phyloP scores from a whole-genome alignment of 106 monocot species.

The Posidonia australis region DNA sequence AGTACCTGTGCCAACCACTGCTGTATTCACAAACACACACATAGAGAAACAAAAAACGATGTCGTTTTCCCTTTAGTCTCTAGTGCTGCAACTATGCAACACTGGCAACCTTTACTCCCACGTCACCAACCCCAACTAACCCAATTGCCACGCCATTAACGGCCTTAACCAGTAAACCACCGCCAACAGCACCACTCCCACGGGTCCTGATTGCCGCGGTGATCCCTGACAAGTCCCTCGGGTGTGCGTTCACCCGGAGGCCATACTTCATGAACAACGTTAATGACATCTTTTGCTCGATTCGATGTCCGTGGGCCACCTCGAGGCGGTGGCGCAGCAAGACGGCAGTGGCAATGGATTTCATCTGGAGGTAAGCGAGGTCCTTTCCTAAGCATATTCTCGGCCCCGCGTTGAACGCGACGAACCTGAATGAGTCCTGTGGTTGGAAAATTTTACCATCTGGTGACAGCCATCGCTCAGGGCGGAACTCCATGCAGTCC shows the following conservation, averaged over 20 bases:
- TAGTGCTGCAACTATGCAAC: no score
- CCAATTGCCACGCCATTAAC: conserved; percentile 2
- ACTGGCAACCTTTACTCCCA: background rate
- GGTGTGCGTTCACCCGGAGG: conserved; percentile 24
- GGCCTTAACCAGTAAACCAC: background rate
- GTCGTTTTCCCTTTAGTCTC: no score
- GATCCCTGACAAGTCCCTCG: background rate
- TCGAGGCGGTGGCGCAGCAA: conserved; percentile 52
- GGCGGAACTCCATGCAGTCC: conserved; percentile 64
- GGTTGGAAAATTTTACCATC: conserved; percentile 37
- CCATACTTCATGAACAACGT: conserved; percentile 98
- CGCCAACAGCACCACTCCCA: background rate
- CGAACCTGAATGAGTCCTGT: conserved; percentile 23
- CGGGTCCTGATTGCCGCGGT: background rate
- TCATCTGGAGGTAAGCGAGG: conserved; percentile 90
- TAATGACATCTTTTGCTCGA: conserved; percentile 93
- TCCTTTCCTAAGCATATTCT: conserved; percentile 76
- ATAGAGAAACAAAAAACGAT: no score
- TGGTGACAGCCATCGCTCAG: conserved; percentile 64
- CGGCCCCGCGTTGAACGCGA: conserved; percentile 87
- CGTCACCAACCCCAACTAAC: conserved; percentile 14
- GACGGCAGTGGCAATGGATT: conserved; percentile 59
- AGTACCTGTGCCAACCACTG: no score
- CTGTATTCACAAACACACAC: no score
- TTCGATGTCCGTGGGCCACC: conserved; percentile 47